Base-by-base conservation (phyloP, 2,329 filamentous ascomycete genomes). In the Penicillium paneum region DNA sequence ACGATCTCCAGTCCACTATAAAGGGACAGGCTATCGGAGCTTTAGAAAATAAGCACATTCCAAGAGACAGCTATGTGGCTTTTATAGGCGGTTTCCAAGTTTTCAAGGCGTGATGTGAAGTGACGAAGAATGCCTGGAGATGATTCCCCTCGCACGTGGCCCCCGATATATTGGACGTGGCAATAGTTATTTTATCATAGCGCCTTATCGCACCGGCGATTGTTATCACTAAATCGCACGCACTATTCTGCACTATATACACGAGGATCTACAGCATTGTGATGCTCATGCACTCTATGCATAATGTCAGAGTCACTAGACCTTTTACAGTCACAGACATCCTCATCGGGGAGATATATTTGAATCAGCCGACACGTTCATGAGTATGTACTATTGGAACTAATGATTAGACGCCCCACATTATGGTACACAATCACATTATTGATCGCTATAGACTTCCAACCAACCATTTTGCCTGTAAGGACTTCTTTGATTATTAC, bases 21-120 rank as follows among this genome's bases (percentile, higher is more conserved):
- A 34, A 41, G 34, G 15, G 49, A 53, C 36, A 40, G 42, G 29
- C 48, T 41, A 10, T 43, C 12, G 15, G 19, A 38, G 7, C 12
- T 11, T 26, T 24, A n/a, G 31, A 24, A 4, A 29, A 32, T 39
- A 39, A 8, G 28, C 6, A 44, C 31, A 32, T 32, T 38, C 19
- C 15, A 5, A 28, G 10, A 10, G 21, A 12, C n/a, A 26, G 31
- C 5, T 38, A 38, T 17, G 28, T 49, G 24, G 45, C 46, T 43
- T 54, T 54, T 54, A 54, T 54, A 54, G 21, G 34, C 19, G 39
- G 24, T 21, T 47, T 32, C 10, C 28, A 17, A n/a, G 19, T 26
- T 15, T n/a, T 46, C 11, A n/a, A 39, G 19, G 29, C 7, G 21
- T 28, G 17, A n/a, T 26, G 34, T 24, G 24, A 29, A 29, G 17